phyloP scores from a whole-genome alignment of 2,329 filamentous ascomycete genomes.

The Conoideocrella luteorostrata region DNA sequence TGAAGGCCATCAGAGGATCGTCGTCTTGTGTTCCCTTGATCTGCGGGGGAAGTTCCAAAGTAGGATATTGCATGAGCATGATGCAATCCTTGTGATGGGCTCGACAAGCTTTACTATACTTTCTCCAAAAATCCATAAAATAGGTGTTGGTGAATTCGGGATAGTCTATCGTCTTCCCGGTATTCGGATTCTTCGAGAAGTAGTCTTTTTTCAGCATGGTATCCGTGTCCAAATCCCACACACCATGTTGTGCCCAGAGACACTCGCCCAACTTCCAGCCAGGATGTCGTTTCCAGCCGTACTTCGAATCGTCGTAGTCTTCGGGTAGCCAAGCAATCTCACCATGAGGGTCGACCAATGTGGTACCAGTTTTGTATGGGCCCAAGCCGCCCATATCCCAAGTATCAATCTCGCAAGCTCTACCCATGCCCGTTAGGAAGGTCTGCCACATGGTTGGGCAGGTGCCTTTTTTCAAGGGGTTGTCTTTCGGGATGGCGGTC shows the following conservation, averaged over 20 bases:
- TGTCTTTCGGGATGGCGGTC: conserved; percentile 73
- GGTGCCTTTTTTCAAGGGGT: conserved; percentile 87
- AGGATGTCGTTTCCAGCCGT: conserved; percentile 83
- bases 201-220: conserved; percentile 77
- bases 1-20: conserved; percentile 83
- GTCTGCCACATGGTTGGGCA: conserved; percentile 92
- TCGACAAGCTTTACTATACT: conserved; percentile 69
- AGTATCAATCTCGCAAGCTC: conserved; percentile 80
- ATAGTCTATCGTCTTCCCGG: conserved; percentile 69
- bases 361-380: conserved; percentile 79
- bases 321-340: conserved; percentile 75
- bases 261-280: conserved; percentile 92
- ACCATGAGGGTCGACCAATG: conserved; percentile 81
- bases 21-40: conserved; percentile 87
- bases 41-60: conserved; percentile 81
- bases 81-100: conserved; percentile 72
- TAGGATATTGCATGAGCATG: conserved; percentile 85
- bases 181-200: conserved; percentile 72
- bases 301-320: conserved; percentile 79
- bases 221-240: conserved; percentile 82
- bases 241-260: conserved; percentile 91
- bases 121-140: conserved; percentile 80
- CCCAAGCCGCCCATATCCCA: conserved; percentile 94
- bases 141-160: conserved; percentile 85
- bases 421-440: conserved; percentile 83